phyloP scores from a whole-genome alignment of 176 grass and related monocot genomes.

The Zoysia pacifica region DNA sequence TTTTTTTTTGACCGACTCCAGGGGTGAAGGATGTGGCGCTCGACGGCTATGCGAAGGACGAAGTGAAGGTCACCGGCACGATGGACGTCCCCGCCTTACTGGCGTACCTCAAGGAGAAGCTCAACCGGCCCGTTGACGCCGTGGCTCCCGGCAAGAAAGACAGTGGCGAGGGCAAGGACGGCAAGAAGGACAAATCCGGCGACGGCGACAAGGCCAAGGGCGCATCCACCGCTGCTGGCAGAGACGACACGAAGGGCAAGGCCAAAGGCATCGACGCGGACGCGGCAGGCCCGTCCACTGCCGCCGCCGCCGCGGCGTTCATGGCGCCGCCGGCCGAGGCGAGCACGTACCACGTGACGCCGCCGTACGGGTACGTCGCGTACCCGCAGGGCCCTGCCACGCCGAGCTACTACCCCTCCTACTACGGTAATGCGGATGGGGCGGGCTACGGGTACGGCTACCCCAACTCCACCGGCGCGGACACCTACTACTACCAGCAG shows the following conservation, averaged over 20 bases:
- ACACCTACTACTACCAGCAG: constrained; percentile 25
- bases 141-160: constrained; percentile 51
- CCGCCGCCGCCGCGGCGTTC: constrained; percentile 38
- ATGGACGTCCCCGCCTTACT: constrained; percentile 68
- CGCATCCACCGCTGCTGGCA: neutral
- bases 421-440: constrained; percentile 34
- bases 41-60: constrained; percentile 58
- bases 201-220: constrained; percentile 21
- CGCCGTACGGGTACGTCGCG: constrained; percentile 44
- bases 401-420: constrained; percentile 29
- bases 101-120: constrained; percentile 58
- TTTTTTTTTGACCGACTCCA: constrained; percentile 32
- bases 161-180: constrained; percentile 14
- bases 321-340: constrained; percentile 20
- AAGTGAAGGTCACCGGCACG: constrained; percentile 70
- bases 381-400: constrained; percentile 27
- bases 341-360: constrained; percentile 50
- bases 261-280: constrained; percentile 44
- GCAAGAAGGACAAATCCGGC: constrained; percentile 35
- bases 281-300: constrained; percentile 30
- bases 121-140: constrained; percentile 72
- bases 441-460: neutral
- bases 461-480: constrained; percentile 18
- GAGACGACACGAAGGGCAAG: constrained; percentile 32
- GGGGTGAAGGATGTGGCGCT: constrained; percentile 77